Percentiles rank a stretch among this genome's conserved stretches.
phyloP scores from a whole-genome alignment of 805 yeast species.

The Tetrapisispora namnaoensis region DNA sequence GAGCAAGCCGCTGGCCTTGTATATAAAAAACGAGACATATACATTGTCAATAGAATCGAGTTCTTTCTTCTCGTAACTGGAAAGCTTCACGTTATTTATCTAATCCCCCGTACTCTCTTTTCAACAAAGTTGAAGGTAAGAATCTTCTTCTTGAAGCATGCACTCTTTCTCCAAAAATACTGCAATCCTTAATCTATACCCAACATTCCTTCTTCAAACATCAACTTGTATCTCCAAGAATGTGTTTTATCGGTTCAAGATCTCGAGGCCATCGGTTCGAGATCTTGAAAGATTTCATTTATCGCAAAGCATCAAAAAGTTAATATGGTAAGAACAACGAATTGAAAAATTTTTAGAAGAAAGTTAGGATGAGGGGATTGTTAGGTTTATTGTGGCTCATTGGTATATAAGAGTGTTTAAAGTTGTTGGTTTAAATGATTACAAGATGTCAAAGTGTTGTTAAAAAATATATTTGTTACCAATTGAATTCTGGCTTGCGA shows the following conservation, averaged over 20 bases:
- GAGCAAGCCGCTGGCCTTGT: not conserved
- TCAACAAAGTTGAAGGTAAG: not conserved
- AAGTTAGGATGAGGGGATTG: too few species aligned
- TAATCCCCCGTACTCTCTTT: not conserved
- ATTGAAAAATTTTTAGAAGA: not conserved
- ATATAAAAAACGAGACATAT: not conserved
- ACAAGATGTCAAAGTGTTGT: too few species aligned
- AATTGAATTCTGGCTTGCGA: too few species aligned
- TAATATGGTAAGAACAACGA: not conserved
- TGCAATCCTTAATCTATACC: too few species aligned
- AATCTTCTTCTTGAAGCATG: too few species aligned
- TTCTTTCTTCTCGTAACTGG: too few species aligned
- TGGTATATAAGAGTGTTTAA: not conserved
- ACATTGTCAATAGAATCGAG: not conserved
- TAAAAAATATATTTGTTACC: too few species aligned
- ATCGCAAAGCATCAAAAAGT: not conserved
- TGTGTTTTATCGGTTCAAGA: conserved; percentile 1
- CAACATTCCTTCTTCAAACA: too few species aligned
- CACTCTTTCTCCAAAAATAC: too few species aligned
- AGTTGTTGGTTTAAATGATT: too few species aligned
- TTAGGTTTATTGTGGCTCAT: too few species aligned
- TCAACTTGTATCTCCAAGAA: not conserved
- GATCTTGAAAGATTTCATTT: not conserved
- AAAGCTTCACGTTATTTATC: too few species aligned
- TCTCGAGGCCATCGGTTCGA: not conserved